Evolutionary conservation across 768 basidiomycete genomes (phyloP), one percentile per base, ranked within the genome.

Genomic region (Mrakia frigida): DNA sequence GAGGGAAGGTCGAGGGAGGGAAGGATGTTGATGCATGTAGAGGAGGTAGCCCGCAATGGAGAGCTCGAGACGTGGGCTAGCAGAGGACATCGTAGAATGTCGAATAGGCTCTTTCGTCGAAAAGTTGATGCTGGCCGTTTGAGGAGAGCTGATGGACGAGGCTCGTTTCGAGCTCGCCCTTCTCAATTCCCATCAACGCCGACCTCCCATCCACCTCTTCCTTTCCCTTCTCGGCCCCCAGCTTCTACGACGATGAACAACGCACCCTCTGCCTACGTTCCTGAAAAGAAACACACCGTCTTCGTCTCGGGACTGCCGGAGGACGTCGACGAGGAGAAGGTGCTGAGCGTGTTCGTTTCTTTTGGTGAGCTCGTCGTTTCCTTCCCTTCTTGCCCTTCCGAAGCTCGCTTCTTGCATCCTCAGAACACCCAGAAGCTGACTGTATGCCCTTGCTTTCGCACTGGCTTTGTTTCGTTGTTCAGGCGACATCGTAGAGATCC

Each of bases 401-500:
- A n/a, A 9, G 2, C 46, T 16, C 16, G 14, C 9, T 7, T 46
- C 35, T n/a, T 2, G 23, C 56, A 6, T 21, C 21, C 7, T 3
- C 39, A 6, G 5, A 31, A 35, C 50, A 23, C 3, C 23, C 16
- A 18, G n/a, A 28, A 1, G 52, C n/a, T 18, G 7, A 33, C 41
- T 50, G 46, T 21, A 50, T 50, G 18, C 46, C 6, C 21, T 28
- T n/a, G 18, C 18, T 37, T 28, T 7, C 14, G 11, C 39, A 23
- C 23, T 21, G 16, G 2, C 16, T 5, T 33, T 3, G 7, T 18
- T 11, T 14, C 28, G 3, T 41, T 1, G 9, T n/a, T 4, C 53
- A 77, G 75, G 75, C 9, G 75, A 77, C 70, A 77, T 77, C 39
- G 39, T 74, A 3, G 73, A 74, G 21, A 65, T 74, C 60, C 73